Percentiles rank a stretch among this genome's conserved stretches.
Conservation (phyloP, 2,329 filamentous ascomycete genomes). For the Apiospora malaysiana region DNA sequence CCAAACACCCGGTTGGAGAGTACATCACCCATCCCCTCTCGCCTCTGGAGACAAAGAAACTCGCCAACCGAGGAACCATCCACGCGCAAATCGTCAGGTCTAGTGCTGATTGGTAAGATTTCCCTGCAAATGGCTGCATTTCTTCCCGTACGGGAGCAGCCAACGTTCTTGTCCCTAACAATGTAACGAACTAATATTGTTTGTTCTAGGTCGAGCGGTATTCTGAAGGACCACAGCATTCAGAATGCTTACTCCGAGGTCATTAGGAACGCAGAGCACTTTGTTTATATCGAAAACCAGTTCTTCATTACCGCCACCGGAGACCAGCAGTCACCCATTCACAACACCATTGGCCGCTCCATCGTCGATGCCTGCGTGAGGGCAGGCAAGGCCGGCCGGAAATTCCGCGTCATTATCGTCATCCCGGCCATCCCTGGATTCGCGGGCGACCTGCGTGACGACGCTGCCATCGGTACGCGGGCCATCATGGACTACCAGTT, state of each 20-base stretch:
- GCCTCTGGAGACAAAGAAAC: conserved; percentile 70
- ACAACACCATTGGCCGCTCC: conserved; percentile 85
- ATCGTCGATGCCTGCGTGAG: conserved; percentile 90
- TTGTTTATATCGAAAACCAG: conserved; percentile 97
- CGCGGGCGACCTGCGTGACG: conserved; percentile 84
- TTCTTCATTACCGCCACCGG: conserved; percentile 98
- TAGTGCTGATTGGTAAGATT: conserved; percentile 79
- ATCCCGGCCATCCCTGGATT: conserved; percentile 95
- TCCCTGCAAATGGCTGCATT: not conserved
- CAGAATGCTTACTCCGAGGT: conserved; percentile 86
- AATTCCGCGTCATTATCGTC: conserved; percentile 88
- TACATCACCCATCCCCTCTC: conserved; percentile 82
- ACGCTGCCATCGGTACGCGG: conserved; percentile 82
- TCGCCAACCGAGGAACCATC: conserved; percentile 72
- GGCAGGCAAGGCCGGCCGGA: conserved; percentile 81
- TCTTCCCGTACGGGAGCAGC: not conserved
- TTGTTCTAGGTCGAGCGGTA: conserved; percentile 76
- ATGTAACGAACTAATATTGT: not conserved
- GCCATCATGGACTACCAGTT: conserved; percentile 99
- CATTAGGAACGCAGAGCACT: conserved; percentile 88
- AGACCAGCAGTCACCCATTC: conserved; percentile 82
- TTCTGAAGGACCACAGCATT: conserved; percentile 82
- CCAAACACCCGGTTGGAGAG: conserved; percentile 85
- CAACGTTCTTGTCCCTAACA: not conserved
- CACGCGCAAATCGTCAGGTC: conserved; percentile 88